A percentile compares a stretch with the other conserved stretches of the same genome.
Conservation (phyloP, 495 filamentous ascomycete species). For the Penicillium tannophilum region DNA sequence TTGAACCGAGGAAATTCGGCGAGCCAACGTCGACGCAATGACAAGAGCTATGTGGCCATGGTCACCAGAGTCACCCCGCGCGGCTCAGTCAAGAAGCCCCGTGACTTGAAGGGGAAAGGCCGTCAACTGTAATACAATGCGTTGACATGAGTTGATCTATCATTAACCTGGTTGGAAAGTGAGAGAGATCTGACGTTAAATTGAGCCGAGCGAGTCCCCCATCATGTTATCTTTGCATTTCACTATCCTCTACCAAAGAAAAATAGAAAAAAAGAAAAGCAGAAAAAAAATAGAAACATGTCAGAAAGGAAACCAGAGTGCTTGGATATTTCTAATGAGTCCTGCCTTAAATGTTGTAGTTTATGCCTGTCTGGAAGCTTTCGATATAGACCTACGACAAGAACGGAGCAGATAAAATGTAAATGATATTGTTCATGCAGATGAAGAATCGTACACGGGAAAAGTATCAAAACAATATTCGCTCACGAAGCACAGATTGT, state of each 20-base stretch:
- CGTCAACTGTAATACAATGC: neutral
- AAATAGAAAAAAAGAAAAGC: too few relatives aligned
- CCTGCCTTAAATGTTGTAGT: neutral
- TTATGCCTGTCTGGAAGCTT: neutral
- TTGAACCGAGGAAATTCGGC: constrained; percentile 15
- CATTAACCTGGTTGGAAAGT: too few relatives aligned
- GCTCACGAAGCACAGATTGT: constrained; percentile 10
- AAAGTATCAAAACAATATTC: neutral
- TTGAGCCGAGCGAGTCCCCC: too few relatives aligned
- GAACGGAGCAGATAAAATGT: neutral
- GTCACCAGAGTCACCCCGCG: constrained; percentile 1
- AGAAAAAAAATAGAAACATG: too few relatives aligned
- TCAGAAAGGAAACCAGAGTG: too few relatives aligned
- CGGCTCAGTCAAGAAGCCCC: constrained; percentile 15
- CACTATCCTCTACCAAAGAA: too few relatives aligned
- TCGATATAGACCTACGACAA: neutral
- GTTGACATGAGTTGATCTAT: too few relatives aligned
- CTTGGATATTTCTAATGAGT: too few relatives aligned
- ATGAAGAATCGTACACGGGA: neutral
- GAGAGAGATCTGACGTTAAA: too few relatives aligned
- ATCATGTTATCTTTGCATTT: too few relatives aligned
- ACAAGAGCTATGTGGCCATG: constrained; percentile 6
- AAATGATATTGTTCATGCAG: neutral
- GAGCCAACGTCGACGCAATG: constrained; percentile 16
- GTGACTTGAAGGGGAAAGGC: too few relatives aligned